Evolutionary conservation across 108 stramenopile species (phyloP).

Genomic region (Nannochloropsis oceanica): DNA sequence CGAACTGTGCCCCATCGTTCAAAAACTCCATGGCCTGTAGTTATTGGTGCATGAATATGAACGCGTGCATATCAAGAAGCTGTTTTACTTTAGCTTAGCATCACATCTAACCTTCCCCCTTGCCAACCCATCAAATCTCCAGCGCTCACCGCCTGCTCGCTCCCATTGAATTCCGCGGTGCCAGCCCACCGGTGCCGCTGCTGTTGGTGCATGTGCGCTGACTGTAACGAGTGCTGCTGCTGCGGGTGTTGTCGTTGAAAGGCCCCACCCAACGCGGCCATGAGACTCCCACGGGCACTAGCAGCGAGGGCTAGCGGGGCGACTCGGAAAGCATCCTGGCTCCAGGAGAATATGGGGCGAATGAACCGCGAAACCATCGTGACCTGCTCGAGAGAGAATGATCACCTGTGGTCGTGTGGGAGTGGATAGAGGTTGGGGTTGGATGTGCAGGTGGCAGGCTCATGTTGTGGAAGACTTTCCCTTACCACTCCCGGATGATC

Average conservation of each 20-base stretch:
- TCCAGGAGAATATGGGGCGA: neutral
- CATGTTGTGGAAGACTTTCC: too few species aligned
- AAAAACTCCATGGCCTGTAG: neutral
- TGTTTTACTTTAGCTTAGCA: too few species aligned
- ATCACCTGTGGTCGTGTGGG: too few species aligned
- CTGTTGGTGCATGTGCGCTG: neutral
- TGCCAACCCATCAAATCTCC: too few species aligned
- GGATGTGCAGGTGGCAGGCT: too few species aligned
- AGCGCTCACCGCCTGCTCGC: neutral
- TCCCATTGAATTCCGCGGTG: neutral
- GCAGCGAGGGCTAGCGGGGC: neutral
- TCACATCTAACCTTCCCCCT: too few species aligned
- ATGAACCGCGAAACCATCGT: neutral
- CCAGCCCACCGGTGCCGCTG: neutral
- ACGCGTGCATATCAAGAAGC: too few species aligned
- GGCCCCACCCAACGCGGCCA: neutral
- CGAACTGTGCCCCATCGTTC: neutral
- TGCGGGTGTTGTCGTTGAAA: too few species aligned
- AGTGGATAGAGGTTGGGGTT: too few species aligned
- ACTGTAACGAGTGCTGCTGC: neutral
- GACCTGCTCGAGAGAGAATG: too few species aligned
- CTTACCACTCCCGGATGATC: too few species aligned
- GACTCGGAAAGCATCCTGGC: neutral
- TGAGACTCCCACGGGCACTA: neutral
- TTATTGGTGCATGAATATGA: too few species aligned